Evolutionary conservation across 2,329 filamentous ascomycete species (phyloP).

Genomic region (Colletotrichum liaoningense): DNA sequence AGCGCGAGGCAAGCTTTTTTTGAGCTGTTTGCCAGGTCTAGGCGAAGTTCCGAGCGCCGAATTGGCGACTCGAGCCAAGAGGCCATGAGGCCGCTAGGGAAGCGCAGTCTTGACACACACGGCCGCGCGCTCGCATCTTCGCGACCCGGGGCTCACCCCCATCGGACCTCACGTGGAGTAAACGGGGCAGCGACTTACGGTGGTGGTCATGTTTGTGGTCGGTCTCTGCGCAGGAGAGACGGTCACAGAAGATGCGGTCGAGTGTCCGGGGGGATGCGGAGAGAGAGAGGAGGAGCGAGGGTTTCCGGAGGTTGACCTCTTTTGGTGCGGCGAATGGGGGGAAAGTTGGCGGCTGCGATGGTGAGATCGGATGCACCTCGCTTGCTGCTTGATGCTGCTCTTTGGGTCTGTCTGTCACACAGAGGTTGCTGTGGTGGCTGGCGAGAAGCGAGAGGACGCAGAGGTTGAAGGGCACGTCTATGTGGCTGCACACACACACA

Average conservation of each 20-base stretch:
- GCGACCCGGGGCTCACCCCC: slow-evolving; percentile 24
- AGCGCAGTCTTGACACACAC: slow-evolving; percentile 51
- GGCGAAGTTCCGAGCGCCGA: slow-evolving; percentile 35
- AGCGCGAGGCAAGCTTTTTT: slow-evolving; percentile 31
- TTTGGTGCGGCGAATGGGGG: background rate
- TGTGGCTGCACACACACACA: background rate
- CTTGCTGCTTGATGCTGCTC: background rate
- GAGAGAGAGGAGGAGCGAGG: slow-evolving; percentile 10
- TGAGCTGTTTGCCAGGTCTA: slow-evolving; percentile 30
- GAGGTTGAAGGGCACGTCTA: background rate
- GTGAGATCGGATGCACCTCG: background rate
- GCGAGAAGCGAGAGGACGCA: background rate
- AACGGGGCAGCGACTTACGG: slow-evolving; percentile 47
- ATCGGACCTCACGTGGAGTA: slow-evolving; percentile 32
- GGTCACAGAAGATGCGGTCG: slow-evolving; percentile 42
- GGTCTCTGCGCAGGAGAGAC: slow-evolving; percentile 34
- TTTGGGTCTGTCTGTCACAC: background rate
- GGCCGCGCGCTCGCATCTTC: slow-evolving; percentile 42
- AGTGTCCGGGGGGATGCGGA: background rate
- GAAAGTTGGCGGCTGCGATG: slow-evolving; percentile 1
- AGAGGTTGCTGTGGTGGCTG: background rate
- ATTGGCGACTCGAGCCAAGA: slow-evolving; percentile 25
- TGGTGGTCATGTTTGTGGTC: slow-evolving; percentile 47
- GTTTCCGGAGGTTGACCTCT: slow-evolving; percentile 16
- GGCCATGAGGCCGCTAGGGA: slow-evolving; percentile 42